These are phyloP conservation scores for Gymnopilus dilepis DNA, from an alignment of 768 basidiomycete genomes.

Conservation along the genomic window DNA sequence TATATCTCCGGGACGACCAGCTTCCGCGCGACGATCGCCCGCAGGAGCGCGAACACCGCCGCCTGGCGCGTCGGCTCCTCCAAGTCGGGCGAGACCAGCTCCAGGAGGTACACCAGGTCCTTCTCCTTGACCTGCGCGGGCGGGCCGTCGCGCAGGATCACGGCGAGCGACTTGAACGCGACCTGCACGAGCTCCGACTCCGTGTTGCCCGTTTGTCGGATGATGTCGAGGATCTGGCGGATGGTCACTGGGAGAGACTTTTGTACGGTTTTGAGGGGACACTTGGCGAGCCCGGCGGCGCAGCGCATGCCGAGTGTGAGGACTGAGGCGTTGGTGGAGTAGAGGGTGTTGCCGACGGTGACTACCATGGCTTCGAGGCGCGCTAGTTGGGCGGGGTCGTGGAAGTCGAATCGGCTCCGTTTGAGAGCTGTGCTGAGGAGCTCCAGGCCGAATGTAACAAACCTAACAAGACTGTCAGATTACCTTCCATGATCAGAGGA, in stretches of 20 bases:
- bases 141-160: constrained; percentile 89
- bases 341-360: constrained; percentile 90
- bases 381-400: constrained; percentile 71
- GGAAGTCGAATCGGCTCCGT: constrained; percentile 85
- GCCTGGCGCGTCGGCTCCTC: constrained; percentile 89
- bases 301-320: constrained; percentile 79
- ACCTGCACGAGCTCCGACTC: constrained; percentile 91
- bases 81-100: constrained; percentile 85
- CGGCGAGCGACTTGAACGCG: constrained; percentile 84
- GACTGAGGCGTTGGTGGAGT: constrained; percentile 79
- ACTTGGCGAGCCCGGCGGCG: constrained; percentile 79
- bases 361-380: constrained; percentile 87
- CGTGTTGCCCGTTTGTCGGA: constrained; percentile 82
- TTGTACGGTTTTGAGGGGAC: constrained; percentile 76
- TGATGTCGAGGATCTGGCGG: constrained; percentile 81
- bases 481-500: not conserved
- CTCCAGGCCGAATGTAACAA: constrained; percentile 91
- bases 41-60: constrained; percentile 85
- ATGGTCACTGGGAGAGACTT: constrained; percentile 84
- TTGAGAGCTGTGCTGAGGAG: constrained; percentile 88
- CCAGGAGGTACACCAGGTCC: constrained; percentile 86
- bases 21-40: constrained; percentile 88
- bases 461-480: constrained; percentile 49
- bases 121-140: constrained; percentile 84
- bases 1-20: constrained; percentile 97